Conservation (phyloP, 2,329 filamentous ascomycete genomes). For the Penicillium sp. region DNA sequence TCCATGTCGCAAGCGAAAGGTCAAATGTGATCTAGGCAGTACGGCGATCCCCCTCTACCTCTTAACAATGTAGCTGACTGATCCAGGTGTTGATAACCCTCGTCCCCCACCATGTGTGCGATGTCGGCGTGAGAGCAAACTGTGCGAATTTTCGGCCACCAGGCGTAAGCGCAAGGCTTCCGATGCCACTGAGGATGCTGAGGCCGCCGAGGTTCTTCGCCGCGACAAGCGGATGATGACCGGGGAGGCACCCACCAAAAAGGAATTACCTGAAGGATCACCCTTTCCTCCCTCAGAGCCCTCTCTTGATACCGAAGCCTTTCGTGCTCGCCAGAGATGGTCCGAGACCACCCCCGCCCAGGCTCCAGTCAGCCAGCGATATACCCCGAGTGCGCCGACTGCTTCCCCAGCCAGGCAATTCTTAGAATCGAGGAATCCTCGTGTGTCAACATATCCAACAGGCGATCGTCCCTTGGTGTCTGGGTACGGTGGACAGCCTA, state of each 20-base stretch:
- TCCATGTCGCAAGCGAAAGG: conserved; percentile 49
- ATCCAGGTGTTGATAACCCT: conserved; percentile 75
- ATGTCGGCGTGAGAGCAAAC: conserved; percentile 90
- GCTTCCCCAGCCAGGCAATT: conserved; percentile 27
- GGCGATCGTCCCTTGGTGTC: conserved; percentile 23
- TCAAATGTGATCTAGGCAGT: conserved; percentile 51
- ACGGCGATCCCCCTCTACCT: conserved; percentile 19
- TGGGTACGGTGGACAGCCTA: conserved; percentile 51
- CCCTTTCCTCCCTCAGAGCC: conserved; percentile 28
- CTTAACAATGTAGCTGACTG: conserved; percentile 20
- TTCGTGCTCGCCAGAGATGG: conserved; percentile 31
- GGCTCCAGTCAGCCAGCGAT: conserved; percentile 24
- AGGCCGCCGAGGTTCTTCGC: conserved; percentile 42
- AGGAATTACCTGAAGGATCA: conserved; percentile 24
- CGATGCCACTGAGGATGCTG: conserved; percentile 45
- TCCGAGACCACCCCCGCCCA: conserved; percentile 27
- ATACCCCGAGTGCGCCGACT: conserved; percentile 24
- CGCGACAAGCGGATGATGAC: conserved; percentile 53
- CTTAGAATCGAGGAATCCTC: conserved; percentile 27
- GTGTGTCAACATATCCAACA: conserved; percentile 25
- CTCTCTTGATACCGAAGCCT: conserved; percentile 24
- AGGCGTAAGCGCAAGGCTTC: conserved; percentile 82
- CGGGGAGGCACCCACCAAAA: conserved; percentile 41
- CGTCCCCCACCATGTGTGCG: conserved; percentile 90
- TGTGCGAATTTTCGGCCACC: conserved; percentile 95